These are phyloP conservation scores for Saraca asoca DNA, from an alignment of 331 rosid species.

Conservation along the genomic window DNA sequence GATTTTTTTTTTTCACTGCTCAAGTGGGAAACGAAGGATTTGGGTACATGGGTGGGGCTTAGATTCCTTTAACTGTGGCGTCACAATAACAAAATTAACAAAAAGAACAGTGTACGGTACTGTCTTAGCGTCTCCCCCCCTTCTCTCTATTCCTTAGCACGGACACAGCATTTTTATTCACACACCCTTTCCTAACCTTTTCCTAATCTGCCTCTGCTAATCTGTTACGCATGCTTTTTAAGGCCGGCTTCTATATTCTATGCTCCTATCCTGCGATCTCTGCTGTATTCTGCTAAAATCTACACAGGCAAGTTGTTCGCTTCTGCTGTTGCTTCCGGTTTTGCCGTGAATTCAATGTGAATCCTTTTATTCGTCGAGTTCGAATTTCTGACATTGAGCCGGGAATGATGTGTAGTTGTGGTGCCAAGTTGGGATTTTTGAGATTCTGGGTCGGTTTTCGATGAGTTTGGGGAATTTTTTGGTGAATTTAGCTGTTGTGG, in stretches of 20 bases:
- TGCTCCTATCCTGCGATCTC: constrained; percentile 36
- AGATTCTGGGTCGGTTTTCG: constrained; percentile 25
- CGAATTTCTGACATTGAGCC: constrained; percentile 11
- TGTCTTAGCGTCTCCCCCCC: too few relatives aligned
- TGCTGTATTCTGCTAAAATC: background rate
- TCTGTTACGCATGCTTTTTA: constrained; percentile 42
- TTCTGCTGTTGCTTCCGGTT: background rate
- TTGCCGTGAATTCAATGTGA: background rate
- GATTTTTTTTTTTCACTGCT: background rate
- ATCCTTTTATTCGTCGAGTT: constrained; percentile 9
- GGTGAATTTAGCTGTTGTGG: constrained; percentile 4
- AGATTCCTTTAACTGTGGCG: constrained; percentile 32
- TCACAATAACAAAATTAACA: constrained; percentile 13
- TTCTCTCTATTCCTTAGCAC: constrained; percentile 22
- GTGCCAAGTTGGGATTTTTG: constrained; percentile 33
- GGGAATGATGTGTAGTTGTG: constrained; percentile 30
- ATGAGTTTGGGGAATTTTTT: constrained; percentile 12
- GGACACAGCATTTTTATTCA: constrained; percentile 53
- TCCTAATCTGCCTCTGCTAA: constrained; percentile 50
- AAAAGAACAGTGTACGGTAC: constrained; percentile 21
- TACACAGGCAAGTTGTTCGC: background rate
- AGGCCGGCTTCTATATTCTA: constrained; percentile 42
- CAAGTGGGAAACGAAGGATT: background rate
- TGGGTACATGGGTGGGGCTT: constrained; percentile 1
- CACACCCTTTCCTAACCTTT: constrained; percentile 51